Percentiles rank a stretch among this genome's conserved stretches.
phyloP scores from a whole-genome alignment of 2,329 filamentous ascomycete species.

The Rosellinia necatrix region DNA sequence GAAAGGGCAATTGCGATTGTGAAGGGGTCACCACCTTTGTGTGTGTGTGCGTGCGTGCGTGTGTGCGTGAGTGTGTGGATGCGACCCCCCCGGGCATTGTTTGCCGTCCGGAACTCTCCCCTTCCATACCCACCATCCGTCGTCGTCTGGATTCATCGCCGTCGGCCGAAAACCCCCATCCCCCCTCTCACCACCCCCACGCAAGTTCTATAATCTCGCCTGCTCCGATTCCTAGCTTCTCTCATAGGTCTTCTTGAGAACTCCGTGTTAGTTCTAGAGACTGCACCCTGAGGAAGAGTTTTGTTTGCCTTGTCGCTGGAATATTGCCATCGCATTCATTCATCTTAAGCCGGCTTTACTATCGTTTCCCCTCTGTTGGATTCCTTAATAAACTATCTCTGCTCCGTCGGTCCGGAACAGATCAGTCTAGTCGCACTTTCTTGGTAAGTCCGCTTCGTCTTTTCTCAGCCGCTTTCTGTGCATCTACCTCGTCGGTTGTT shows the following conservation, averaged over 20 bases:
- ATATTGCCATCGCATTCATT: conserved; percentile 46
- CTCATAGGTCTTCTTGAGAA: neutral
- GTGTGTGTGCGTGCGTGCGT: conserved; percentile 5
- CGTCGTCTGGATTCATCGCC: neutral
- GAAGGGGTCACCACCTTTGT: conserved; percentile 13
- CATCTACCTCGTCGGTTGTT: neutral
- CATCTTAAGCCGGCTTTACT: conserved; percentile 7
- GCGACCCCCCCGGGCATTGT: conserved; percentile 6
- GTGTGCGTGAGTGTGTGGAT: conserved; percentile 10
- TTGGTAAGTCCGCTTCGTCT: conserved; percentile 17
- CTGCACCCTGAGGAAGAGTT: conserved; percentile 22
- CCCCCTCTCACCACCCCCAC: neutral
- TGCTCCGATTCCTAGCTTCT: neutral
- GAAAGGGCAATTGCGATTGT: conserved; percentile 15
- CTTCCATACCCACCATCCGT: neutral
- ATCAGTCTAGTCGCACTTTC: neutral
- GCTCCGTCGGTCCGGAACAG: neutral
- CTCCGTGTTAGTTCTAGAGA: neutral
- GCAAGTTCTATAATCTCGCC: conserved; percentile 1
- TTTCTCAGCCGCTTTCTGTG: neutral
- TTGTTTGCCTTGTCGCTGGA: conserved; percentile 46
- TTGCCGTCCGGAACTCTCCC: neutral
- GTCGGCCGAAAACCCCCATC: neutral
- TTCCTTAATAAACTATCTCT: neutral
- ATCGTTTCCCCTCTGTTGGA: neutral